These are phyloP conservation scores for Buddleja alternifolia DNA, from an alignment of 257 asterid genomes.

Conservation along the genomic window DNA sequence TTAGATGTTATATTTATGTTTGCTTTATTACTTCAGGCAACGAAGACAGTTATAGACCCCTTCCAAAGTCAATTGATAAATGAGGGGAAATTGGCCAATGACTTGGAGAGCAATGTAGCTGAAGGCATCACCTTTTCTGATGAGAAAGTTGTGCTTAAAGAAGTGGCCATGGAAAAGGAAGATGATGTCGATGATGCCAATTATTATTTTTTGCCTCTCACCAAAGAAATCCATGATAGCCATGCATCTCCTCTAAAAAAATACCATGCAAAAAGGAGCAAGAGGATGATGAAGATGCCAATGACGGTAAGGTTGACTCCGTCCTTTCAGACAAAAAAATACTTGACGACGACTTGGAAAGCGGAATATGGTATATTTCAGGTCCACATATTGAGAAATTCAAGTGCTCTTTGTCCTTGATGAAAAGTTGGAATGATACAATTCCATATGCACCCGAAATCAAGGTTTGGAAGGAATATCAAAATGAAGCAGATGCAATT, in stretches of 20 bases:
- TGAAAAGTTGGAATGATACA: conserved; percentile 36
- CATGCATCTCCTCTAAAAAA: conserved; percentile 21
- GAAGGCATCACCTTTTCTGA: no score
- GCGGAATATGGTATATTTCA: conserved; percentile 32
- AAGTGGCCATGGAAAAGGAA: no score
- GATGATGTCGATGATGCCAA: no score
- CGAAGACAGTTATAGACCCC: no score
- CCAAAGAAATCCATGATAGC: not conserved
- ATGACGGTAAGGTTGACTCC: not conserved
- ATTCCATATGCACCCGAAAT: conserved; percentile 28
- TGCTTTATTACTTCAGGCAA: no score
- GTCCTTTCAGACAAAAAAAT: not conserved
- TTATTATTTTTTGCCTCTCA: no score
- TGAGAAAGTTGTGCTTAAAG: no score
- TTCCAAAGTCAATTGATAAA: no score
- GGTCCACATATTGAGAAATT: conserved; percentile 33
- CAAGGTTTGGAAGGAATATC: conserved; percentile 52
- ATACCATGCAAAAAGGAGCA: conserved; percentile 20
- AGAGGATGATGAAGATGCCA: conserved; percentile 27
- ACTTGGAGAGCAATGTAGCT: no score
- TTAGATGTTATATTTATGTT: no score
- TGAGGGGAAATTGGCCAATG: no score
- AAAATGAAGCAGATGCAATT: conserved; percentile 42
- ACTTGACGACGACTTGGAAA: conserved; percentile 24
- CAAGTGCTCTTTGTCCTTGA: conserved; percentile 31